phyloP scores from a whole-genome alignment of 169 alveolate species.

The Plasmodium falciparum region DNA sequence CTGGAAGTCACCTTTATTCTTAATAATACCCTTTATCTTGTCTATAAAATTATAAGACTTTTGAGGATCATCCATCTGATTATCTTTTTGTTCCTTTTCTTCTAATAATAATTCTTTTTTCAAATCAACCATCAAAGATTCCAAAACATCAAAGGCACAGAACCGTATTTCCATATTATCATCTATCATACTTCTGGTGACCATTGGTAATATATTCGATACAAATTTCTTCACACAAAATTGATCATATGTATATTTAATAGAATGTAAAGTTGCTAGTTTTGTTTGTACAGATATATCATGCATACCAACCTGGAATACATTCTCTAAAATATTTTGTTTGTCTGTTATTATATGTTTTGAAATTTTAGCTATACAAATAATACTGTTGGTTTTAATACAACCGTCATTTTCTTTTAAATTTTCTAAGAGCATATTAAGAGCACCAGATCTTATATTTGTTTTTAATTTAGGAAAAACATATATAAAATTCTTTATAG shows the following conservation, averaged over 20 bases:
- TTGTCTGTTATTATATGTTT: slow-evolving; percentile 78
- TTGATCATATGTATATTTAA: slow-evolving; percentile 81
- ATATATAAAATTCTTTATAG: slow-evolving; percentile 80
- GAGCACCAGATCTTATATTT: slow-evolving; percentile 57
- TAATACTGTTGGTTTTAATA: slow-evolving; percentile 81
- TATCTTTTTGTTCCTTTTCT: neutral
- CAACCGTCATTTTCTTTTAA: slow-evolving; percentile 81
- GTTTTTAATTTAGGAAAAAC: slow-evolving; percentile 80
- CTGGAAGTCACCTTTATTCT: neutral
- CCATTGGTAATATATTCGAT: slow-evolving; percentile 77
- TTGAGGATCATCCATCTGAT: neutral
- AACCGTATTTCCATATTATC: slow-evolving; percentile 61
- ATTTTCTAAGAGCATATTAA: slow-evolving; percentile 75
- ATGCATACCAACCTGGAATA: slow-evolving; percentile 78
- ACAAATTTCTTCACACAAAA: slow-evolving; percentile 77
- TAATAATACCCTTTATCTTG: slow-evolving; percentile 14
- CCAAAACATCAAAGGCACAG: slow-evolving; percentile 79
- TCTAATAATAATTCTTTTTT: slow-evolving; percentile 8
- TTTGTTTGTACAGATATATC: slow-evolving; percentile 80
- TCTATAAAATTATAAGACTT: slow-evolving; percentile 18
- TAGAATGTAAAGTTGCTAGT: slow-evolving; percentile 78
- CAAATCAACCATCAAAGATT: slow-evolving; percentile 49
- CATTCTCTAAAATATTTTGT: slow-evolving; percentile 83
- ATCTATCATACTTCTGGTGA: slow-evolving; percentile 80
- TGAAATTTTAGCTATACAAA: slow-evolving; percentile 84